A percentile compares a stretch with the other conserved stretches of the same genome.
Conservation (phyloP, 2,329 filamentous ascomycete species). For the Xylaria sp. region DNA sequence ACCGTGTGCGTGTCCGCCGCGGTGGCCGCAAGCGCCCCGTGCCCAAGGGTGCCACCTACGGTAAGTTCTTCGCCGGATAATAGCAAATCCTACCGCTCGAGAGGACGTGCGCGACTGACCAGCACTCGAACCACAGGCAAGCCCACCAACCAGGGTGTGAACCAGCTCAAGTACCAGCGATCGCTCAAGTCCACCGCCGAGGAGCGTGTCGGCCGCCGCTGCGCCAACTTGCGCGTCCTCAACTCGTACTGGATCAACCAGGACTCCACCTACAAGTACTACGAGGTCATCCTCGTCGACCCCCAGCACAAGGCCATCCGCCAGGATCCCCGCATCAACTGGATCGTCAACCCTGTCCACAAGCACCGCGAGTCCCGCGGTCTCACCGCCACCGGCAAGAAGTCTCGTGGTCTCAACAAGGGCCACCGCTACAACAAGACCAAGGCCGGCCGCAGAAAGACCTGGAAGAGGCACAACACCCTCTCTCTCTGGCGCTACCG, state of each 20-base stretch:
- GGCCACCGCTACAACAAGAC: slow-evolving; percentile 99
- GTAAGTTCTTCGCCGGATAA: slow-evolving; percentile 64
- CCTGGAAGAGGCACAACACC: slow-evolving; percentile 99
- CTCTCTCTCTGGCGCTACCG: slow-evolving; percentile 98
- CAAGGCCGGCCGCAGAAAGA: slow-evolving; percentile 96
- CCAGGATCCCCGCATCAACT: slow-evolving; percentile 99
- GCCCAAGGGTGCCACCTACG: slow-evolving; percentile 98
- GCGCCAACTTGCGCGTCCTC: slow-evolving; percentile 98
- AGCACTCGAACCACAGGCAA: slow-evolving; percentile 74
- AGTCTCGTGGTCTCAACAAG: slow-evolving; percentile 99
- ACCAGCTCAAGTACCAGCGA: slow-evolving; percentile 99
- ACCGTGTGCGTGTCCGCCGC: slow-evolving; percentile 97
- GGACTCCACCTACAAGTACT: slow-evolving; percentile 99
- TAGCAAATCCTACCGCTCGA: not conserved
- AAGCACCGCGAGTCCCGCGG: slow-evolving; percentile 99
- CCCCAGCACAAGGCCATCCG: slow-evolving; percentile 99
- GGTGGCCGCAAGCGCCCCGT: slow-evolving; percentile 98
- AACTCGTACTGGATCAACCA: slow-evolving; percentile 99
- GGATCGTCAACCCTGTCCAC: slow-evolving; percentile 99
- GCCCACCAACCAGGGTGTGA: slow-evolving; percentile 99
- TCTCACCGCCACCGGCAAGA: slow-evolving; percentile 99
- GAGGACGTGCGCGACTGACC: slow-evolving; percentile 29
- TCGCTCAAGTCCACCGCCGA: slow-evolving; percentile 97
- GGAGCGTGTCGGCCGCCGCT: slow-evolving; percentile 99
- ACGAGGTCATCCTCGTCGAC: slow-evolving; percentile 99